phyloP scores from a whole-genome alignment of 2,329 filamentous ascomycete species.

The Nemania sp. region DNA sequence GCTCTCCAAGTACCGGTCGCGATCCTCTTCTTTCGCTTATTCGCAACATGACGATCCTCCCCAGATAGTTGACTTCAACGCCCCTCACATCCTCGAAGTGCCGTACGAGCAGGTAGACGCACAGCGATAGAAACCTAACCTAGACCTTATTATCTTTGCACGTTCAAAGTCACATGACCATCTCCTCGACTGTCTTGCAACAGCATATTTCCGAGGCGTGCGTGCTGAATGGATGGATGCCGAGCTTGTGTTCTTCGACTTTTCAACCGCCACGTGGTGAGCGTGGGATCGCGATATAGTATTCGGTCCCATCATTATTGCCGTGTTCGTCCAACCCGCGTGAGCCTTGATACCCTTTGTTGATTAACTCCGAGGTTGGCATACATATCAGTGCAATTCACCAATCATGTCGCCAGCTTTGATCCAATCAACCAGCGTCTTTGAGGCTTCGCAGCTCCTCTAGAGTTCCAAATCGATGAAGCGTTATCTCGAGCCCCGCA shows the following conservation, averaged over 20 bases:
- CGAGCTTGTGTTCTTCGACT: background rate
- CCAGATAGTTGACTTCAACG: too few relatives aligned
- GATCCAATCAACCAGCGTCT: constrained; percentile 8
- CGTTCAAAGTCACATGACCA: constrained; percentile 8
- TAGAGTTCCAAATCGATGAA: constrained; percentile 5
- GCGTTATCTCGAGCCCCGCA: constrained; percentile 37
- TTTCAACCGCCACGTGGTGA: constrained; percentile 12
- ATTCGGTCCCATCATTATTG: background rate
- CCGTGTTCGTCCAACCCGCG: constrained; percentile 14
- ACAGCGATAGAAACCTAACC: too few relatives aligned
- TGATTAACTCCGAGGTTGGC: background rate
- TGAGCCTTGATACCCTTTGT: constrained; percentile 2
- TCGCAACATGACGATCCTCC: background rate
- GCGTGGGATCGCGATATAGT: background rate
- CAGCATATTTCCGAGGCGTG: background rate
- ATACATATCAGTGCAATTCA: constrained; percentile 12
- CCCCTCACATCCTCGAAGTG: too few relatives aligned
- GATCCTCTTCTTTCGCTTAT: background rate
- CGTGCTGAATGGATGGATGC: background rate
- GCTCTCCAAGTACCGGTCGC: background rate
- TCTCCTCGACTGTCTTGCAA: background rate
- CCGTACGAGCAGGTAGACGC: too few relatives aligned
- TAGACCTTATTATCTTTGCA: too few relatives aligned
- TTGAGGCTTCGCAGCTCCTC: constrained; percentile 1
- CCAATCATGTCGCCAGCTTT: constrained; percentile 10